Percentiles rank a stretch among this genome's conserved stretches.
These are phyloP conservation scores for Malassezia furfur DNA, from an alignment of 1,284 basidiomycete species.

Conservation along the genomic window DNA sequence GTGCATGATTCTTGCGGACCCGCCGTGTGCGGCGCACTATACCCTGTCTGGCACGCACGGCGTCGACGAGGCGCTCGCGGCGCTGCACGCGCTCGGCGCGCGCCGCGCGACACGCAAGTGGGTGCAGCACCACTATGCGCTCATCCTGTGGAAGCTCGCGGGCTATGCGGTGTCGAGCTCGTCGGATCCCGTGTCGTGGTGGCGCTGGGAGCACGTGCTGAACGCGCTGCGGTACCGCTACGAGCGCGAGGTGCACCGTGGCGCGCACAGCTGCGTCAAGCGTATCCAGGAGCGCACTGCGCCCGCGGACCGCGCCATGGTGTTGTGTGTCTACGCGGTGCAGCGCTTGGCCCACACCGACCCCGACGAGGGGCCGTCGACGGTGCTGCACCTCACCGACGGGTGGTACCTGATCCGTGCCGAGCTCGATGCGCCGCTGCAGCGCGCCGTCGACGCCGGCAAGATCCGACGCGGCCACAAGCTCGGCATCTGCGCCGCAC, in stretches of 20 bases:
- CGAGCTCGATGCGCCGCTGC: conserved; percentile 62
- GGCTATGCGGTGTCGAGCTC: conserved; percentile 3
- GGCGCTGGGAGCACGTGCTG: conserved; percentile 53
- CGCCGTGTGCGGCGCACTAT: conserved; percentile 23
- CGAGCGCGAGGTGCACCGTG: conserved; percentile 72
- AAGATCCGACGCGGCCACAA: conserved; percentile 69
- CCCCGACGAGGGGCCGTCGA: conserved; percentile 40
- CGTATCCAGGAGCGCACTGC: conserved; percentile 67
- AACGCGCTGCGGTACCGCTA: conserved; percentile 80
- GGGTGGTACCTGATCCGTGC: conserved; percentile 88
- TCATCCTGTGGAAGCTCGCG: conserved; percentile 82
- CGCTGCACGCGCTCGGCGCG: conserved; percentile 24
- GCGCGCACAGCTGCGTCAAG: conserved; percentile 69
- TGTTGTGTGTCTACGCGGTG: conserved; percentile 72
- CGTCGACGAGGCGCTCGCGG: conserved; percentile 22
- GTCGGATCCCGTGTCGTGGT: conserved; percentile 11
- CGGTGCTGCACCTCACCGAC: conserved; percentile 71
- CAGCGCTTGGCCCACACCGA: conserved; percentile 31
- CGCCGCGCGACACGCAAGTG: conserved; percentile 61
- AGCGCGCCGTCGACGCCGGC: conserved; percentile 60
- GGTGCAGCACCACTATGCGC: conserved; percentile 81
- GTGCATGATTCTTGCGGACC: conserved; percentile 24
- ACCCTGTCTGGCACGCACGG: conserved; percentile 24
- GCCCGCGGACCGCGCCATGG: conserved; percentile 63
- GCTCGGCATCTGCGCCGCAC: conserved; percentile 68